These are phyloP conservation scores for Morella rubra DNA, from an alignment of 306 rosid genomes.

Conservation along the genomic window DNA sequence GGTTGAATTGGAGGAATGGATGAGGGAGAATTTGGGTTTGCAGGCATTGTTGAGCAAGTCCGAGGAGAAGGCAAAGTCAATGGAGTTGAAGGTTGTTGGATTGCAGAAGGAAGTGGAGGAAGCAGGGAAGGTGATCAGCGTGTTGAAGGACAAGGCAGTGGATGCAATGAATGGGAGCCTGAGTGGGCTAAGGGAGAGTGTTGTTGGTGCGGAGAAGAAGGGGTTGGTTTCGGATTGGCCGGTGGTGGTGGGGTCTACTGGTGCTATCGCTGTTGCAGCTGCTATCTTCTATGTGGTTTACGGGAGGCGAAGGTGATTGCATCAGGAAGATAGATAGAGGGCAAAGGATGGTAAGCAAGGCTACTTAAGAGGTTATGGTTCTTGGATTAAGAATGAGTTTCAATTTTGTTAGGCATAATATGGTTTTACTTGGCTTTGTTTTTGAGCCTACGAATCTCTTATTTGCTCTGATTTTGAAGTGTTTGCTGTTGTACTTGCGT, in stretches of 20 bases:
- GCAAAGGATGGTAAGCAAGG: slow-evolving; percentile 21
- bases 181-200: slow-evolving; percentile 37
- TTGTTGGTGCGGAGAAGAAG: slow-evolving; percentile 40
- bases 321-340: slow-evolving; percentile 1
- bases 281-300: slow-evolving; percentile 42
- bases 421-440: slow-evolving; percentile 43
- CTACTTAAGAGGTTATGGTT: slow-evolving; percentile 53
- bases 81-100: slow-evolving; percentile 46
- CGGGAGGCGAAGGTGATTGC: slow-evolving; percentile 55
- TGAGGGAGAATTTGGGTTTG: slow-evolving; percentile 41
- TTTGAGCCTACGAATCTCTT: slow-evolving; percentile 44
- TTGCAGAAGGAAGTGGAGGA: slow-evolving; percentile 59
- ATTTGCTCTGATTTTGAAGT: slow-evolving; percentile 42
- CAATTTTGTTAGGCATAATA: slow-evolving; percentile 62
- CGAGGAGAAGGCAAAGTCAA: slow-evolving; percentile 37
- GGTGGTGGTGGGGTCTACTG: slow-evolving; percentile 68
- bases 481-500: slow-evolving; percentile 31
- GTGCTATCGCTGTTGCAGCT: slow-evolving; percentile 50
- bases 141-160: slow-evolving; percentile 53
- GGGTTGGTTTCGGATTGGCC: slow-evolving; percentile 57
- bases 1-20: slow-evolving; percentile 43
- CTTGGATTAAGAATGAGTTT: slow-evolving; percentile 34
- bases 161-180: slow-evolving; percentile 44
- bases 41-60: slow-evolving; percentile 48
- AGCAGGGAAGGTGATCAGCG: slow-evolving; percentile 42